Base-by-base conservation (phyloP, 2,329 filamentous ascomycete genomes). In the Aspergillus floridensis region DNA sequence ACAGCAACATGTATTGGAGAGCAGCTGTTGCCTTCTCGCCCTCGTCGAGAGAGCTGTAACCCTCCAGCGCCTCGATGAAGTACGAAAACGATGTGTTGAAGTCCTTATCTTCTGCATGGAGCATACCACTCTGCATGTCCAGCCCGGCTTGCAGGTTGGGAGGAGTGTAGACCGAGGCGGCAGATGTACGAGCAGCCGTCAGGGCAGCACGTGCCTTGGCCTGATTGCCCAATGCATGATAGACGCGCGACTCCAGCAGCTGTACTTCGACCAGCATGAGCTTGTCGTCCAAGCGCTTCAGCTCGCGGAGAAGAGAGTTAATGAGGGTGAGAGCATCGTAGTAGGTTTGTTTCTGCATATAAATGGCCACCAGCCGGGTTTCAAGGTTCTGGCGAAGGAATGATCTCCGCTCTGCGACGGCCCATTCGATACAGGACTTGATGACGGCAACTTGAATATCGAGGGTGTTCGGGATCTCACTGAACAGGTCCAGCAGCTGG, bases 401-500 rank as follows among this genome's bases (percentile, higher is more conserved):
- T 61, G 92, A 91, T 73, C 95, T 90, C 70, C 93, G 90, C 81
- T 98, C 92, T 55, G 91, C 90, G 57, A 93, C 91, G 52, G 95
- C 95, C 95, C 95, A 99, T 81, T 98, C 93, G 87, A 99, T 99
- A 82, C 92, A 98, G 79, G 95, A 96, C 80, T 96, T 96, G 72
- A 95, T 99, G 70, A 97, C 92, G 76, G 88, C 82, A 76, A 96
- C 92, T 81, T 99, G 95, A 74, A 89, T 91, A 76, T 99, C 95
- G 81, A 90, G 90, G 69, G 92, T 95, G 79, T 97, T 90, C 71
- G 96, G 95, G 70, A 98, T 97, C 72, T 90, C 86, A 70, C 90
- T 87, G 83, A 98, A 95, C 76, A 97, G 88, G 77, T 99, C 95
- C 76, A 99, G 90, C 26, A 99, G 87, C 80, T 97, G 92, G 69